Base-by-base conservation (phyloP, 106 monocot genomes). In the Apostasia shenzhenica region DNA sequence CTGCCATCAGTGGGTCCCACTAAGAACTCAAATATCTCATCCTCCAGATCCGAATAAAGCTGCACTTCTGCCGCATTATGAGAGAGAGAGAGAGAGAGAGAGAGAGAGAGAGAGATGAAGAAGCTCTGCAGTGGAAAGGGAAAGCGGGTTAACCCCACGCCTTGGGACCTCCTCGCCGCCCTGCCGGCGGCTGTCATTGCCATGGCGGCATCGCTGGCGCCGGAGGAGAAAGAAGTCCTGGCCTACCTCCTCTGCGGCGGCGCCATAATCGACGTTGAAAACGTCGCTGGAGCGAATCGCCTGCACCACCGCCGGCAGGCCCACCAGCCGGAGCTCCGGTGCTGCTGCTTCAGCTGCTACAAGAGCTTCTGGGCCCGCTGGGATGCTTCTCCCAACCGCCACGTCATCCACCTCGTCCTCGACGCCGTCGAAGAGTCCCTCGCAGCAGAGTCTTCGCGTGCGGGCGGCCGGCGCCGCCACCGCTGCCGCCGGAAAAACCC, bases 311-410 rank as follows among this genome's bases (percentile, higher is more conserved):
- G 64, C 52, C 62, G 42, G 40, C 40, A 11, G n/a, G 39, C 12
- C 0, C 79, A 79, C 68, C 53, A 56, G 38, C 73, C 73, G 68
- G 79, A 79, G 58, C 52, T 72, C 38, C 47, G 42, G 11, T 78
- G 78, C 67, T 67, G 59, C 12, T 79, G 78, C 74, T 79, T 79
- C 69, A 39, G 57, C 26, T 79, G 79, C 61, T 79, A 79, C 67
- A 79, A 79, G 79, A 72, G 71, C 8, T 71, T 47, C 47, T 71
- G 59, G 59, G 71, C n/a, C 4, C 71, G 57, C 5, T 71, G 58
- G 71, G 59, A 71, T 37, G 4, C 58, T n/a, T 71, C 71, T 11
- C 59, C 59, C 59, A 60, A 71, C 59, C 40, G 71, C 8, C 71
- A 71, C 38, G 48, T 71, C 59, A 71, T 71, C 8, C 71, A 71